Evolutionary conservation across 768 basidiomycete species (phyloP).

Genomic region (Podaxis pistillaris): DNA sequence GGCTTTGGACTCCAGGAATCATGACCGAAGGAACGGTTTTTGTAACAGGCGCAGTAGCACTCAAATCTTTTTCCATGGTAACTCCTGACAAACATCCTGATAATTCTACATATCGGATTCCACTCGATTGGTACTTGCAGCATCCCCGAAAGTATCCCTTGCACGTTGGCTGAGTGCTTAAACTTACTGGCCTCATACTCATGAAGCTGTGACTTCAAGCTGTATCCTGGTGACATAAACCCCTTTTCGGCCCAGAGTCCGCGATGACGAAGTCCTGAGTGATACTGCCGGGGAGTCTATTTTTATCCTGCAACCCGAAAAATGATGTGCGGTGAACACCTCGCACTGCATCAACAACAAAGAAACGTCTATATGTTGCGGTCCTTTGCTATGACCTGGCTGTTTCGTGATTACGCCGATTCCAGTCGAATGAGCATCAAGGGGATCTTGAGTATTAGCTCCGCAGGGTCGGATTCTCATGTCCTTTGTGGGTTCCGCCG

Average conservation of each 20-base stretch:
- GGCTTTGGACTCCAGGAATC: not conserved
- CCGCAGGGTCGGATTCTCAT: not conserved
- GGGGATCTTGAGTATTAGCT: not conserved
- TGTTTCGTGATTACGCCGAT: no score
- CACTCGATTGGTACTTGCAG: not conserved
- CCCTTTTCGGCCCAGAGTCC: not conserved
- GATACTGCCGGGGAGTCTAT: not conserved
- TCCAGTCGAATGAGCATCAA: not conserved
- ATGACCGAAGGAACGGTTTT: not conserved
- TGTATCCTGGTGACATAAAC: no score
- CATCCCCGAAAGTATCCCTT: not conserved
- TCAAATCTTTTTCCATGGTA: constrained; percentile 9
- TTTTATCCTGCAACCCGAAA: not conserved
- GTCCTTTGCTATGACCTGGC: no score
- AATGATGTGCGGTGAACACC: not conserved
- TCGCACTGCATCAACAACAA: not conserved
- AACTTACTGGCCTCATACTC: no score
- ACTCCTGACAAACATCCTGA: constrained; percentile 3
- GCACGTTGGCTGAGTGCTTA: not conserved
- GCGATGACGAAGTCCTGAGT: not conserved
- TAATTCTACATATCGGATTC: not conserved
- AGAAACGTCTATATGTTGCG: not conserved
- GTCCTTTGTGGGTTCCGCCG: not conserved
- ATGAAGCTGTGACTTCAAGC: no score
- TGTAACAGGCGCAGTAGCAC: not conserved